Conservation (phyloP, 2,329 filamentous ascomycete genomes). For the Diaporthe australafricana region DNA sequence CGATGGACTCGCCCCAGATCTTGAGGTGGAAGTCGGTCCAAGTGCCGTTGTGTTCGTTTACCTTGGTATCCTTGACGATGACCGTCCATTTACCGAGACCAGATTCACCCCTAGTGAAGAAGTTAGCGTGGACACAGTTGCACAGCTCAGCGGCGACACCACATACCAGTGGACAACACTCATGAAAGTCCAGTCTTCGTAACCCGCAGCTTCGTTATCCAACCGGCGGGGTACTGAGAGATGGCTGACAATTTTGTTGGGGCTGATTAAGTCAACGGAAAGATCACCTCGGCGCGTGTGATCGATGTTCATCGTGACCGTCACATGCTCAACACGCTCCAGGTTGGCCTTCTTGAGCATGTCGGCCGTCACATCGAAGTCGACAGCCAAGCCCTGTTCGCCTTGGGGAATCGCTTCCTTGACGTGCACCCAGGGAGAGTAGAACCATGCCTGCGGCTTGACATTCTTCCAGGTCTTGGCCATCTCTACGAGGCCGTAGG, state of each 20-base stretch:
- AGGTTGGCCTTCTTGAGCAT: constrained; percentile 87
- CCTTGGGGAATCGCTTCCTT: constrained; percentile 89
- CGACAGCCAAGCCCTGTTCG: constrained; percentile 79
- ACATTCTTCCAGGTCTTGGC: constrained; percentile 89
- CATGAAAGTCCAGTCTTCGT: constrained; percentile 99
- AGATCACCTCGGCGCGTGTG: constrained; percentile 90
- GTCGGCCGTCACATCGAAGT: constrained; percentile 84
- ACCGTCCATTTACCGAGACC: constrained; percentile 93
- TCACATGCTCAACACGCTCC: constrained; percentile 91
- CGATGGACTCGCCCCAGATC: constrained; percentile 90
- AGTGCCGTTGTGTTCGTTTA: constrained; percentile 80
- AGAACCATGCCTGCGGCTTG: constrained; percentile 96
- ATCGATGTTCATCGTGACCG: constrained; percentile 95
- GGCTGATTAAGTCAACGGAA: constrained; percentile 91
- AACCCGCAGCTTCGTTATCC: constrained; percentile 77
- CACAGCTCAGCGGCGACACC: neutral
- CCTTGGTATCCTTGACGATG: constrained; percentile 84
- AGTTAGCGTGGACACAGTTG: constrained; percentile 45
- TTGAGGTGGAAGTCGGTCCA: constrained; percentile 95
- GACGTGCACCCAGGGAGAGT: constrained; percentile 93
- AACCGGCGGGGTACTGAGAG: constrained; percentile 79
- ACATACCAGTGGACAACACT: constrained; percentile 93
- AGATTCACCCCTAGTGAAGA: constrained; percentile 77
- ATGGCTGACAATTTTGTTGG: constrained; percentile 83
- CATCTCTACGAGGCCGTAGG: constrained; percentile 83